Base-by-base conservation (phyloP, 768 basidiomycete genomes). In the Phaeotremella skinneri region DNA sequence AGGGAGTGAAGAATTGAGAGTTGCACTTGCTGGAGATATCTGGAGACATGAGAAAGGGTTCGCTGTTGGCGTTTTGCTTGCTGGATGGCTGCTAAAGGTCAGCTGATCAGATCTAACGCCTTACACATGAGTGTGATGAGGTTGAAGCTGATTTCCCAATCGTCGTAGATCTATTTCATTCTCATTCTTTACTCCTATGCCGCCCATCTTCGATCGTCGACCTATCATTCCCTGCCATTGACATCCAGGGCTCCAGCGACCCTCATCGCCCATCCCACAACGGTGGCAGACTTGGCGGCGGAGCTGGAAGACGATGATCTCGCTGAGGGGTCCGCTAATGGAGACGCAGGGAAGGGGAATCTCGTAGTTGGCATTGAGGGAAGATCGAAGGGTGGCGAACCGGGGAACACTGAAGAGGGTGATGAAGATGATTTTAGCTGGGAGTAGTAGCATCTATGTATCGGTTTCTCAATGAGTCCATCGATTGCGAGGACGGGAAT, bases 141-240 rank as follows among this genome's bases (percentile, higher is more conserved):
- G n/a, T n/a, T n/a, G n/a, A n/a, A n/a, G n/a, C n/a, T n/a, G n/a
- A n/a, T n/a, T n/a, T n/a, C n/a, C n/a, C n/a, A n/a, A n/a, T n/a
- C n/a, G n/a, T n/a, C n/a, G n/a, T n/a, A 97, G 94, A 81, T 94
- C 56, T 99, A 96, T 80, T 92, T 99, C 77, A 87, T 88, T 43
- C 79, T 88, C 41, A 78, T 92, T 56, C 79, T 98, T 29, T 99
- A 98, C 78, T 97, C 94, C 14, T 97, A 89, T 76, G 92, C 91
- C 2, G 81, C 84, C 1, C 96, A 97, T 76, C 86, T 98, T 53
- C 89, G 92, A 45, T 87, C 87, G 69, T 90, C 91, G 47, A 88
- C 90, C 23, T 97, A 93, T 73, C 88, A 89, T 63, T 80, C 86
- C 14, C 85, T 99, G 43, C 86, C 89, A 2, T 52, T 76, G n/a